phyloP scores from a whole-genome alignment of 2,329 filamentous ascomycete species.

The Botrytis pseudocinerea region DNA sequence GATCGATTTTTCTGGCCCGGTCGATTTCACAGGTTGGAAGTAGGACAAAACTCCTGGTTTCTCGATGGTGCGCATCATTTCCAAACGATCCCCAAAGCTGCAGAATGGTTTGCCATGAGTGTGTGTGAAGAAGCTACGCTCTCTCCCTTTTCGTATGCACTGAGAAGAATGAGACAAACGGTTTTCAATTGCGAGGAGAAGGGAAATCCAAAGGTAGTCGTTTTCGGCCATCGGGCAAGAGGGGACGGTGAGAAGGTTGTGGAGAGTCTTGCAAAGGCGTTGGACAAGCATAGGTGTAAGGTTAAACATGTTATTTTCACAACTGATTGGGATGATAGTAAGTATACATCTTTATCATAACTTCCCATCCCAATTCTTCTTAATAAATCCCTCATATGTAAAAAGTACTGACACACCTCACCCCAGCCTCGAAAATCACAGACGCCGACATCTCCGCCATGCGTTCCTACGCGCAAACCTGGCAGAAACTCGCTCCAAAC shows the following conservation, averaged over 20 bases:
- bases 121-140: slow-evolving; percentile 39
- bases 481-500: slow-evolving; percentile 27
- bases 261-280: slow-evolving; percentile 22
- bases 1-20: slow-evolving; percentile 75
- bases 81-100: slow-evolving; percentile 79
- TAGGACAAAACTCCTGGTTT: slow-evolving; percentile 43
- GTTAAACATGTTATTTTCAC: slow-evolving; percentile 31
- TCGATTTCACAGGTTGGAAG: slow-evolving; percentile 64
- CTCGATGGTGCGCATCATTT: slow-evolving; percentile 44
- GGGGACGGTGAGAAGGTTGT: slow-evolving; percentile 24
- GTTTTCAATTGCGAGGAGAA: not conserved
- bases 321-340: slow-evolving; percentile 25
- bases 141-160: slow-evolving; percentile 19
- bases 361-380: not conserved
- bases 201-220: slow-evolving; percentile 23
- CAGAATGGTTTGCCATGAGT: slow-evolving; percentile 69
- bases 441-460: slow-evolving; percentile 18
- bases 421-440: slow-evolving; percentile 7
- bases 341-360: not conserved
- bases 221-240: slow-evolving; percentile 26
- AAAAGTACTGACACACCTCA: not conserved
- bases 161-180: slow-evolving; percentile 2
- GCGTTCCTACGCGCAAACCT: slow-evolving; percentile 27
- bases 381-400: fast-evolving
- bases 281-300: slow-evolving; percentile 22